phyloP scores from a whole-genome alignment of 148 eudicot genomes.

The Camellia granthamiana region DNA sequence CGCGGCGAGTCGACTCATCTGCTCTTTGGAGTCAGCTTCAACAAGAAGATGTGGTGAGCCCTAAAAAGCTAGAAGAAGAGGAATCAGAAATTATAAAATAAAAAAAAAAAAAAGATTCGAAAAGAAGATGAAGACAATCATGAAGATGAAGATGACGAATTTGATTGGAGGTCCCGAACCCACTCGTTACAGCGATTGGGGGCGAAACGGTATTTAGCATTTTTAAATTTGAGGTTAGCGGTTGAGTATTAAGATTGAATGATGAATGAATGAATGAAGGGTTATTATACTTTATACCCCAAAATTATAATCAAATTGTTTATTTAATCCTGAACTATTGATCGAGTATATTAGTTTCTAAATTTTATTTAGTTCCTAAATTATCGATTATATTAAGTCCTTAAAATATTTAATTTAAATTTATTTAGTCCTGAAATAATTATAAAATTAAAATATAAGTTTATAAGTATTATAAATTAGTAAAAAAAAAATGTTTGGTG shows the following conservation, averaged over 20 bases:
- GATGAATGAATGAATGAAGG: not conserved
- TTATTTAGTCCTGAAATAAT: too few relatives aligned
- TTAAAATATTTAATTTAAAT: too few relatives aligned
- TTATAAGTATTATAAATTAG: too few relatives aligned
- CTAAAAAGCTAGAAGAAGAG: conserved; percentile 15
- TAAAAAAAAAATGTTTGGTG: too few relatives aligned
- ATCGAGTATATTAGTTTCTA: too few relatives aligned
- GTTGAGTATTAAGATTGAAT: not conserved
- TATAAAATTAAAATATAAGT: too few relatives aligned
- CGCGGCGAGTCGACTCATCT: conserved; percentile 30
- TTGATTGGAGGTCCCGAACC: conserved; percentile 79
- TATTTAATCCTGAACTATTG: too few relatives aligned
- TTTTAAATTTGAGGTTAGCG: conserved; percentile 20
- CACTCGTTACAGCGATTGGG: conserved; percentile 94
- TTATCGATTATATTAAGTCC: too few relatives aligned
- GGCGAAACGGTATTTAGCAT: conserved; percentile 40
- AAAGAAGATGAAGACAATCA: not conserved
- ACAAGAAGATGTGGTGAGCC: conserved; percentile 12
- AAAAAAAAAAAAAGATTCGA: conserved; percentile 5
- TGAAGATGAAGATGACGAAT: conserved; percentile 28
- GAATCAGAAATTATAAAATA: not conserved
- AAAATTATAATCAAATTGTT: too few relatives aligned
- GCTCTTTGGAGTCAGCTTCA: conserved; percentile 31
- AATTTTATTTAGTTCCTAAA: too few relatives aligned
- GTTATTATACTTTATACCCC: too few relatives aligned